These are phyloP conservation scores for Physcomitrium patens DNA, from an alignment of 225 moss, liverwort and hornwort genomes.

Conservation along the genomic window DNA sequence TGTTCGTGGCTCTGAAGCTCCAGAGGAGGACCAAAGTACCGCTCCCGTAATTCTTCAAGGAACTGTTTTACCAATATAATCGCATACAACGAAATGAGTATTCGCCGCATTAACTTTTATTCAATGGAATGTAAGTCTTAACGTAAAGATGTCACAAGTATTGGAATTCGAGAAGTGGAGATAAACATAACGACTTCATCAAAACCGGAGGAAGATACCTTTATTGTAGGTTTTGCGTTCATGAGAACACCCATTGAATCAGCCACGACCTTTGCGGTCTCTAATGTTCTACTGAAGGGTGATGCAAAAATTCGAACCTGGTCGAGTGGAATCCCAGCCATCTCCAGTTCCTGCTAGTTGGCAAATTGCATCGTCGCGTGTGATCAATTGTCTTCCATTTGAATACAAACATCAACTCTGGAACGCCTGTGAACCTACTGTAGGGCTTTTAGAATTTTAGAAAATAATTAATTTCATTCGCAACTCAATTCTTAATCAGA, in stretches of 20 bases:
- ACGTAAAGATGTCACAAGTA: neutral
- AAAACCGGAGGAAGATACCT: constrained; percentile 45
- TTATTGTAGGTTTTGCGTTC: constrained; percentile 49
- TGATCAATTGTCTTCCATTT: neutral
- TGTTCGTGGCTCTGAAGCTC: constrained; percentile 82
- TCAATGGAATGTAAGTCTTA: neutral
- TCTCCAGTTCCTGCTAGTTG: constrained; percentile 62
- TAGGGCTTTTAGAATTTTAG: neutral
- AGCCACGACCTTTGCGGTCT: constrained; percentile 77
- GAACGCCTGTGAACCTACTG: neutral
- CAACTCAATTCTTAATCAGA: too few species aligned
- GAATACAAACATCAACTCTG: constrained; percentile 5
- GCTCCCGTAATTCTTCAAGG: constrained; percentile 79
- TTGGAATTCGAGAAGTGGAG: neutral
- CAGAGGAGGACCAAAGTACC: constrained; percentile 74
- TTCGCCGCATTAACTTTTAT: neutral
- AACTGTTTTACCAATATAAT: constrained; percentile 48
- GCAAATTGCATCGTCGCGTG: constrained; percentile 20
- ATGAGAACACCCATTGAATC: constrained; percentile 43
- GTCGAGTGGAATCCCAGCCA: constrained; percentile 54
- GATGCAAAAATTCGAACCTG: constrained; percentile 76
- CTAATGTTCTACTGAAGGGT: constrained; percentile 85
- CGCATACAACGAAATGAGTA: constrained; percentile 18
- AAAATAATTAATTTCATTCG: too few species aligned
- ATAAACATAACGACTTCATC: neutral